Percentiles rank a stretch among this genome's conserved stretches.
These are phyloP conservation scores for Aureobasidium namibiae DNA, from an alignment of 2,329 filamentous ascomycete species.

Conservation along the genomic window DNA sequence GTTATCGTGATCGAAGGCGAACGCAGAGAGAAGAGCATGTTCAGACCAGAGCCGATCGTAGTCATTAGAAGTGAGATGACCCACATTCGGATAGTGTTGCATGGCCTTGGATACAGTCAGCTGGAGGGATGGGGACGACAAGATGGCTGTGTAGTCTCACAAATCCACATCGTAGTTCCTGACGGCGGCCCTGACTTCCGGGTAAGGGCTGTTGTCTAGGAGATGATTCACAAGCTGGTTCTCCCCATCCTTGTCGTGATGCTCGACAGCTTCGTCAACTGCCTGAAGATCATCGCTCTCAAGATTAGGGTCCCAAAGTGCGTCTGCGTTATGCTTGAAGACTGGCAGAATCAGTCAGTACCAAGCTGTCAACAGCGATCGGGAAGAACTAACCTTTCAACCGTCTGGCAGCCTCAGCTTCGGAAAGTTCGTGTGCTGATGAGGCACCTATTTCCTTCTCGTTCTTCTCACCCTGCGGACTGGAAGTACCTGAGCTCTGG, in stretches of 20 bases:
- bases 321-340: background rate
- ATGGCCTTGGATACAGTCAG: conserved; percentile 29
- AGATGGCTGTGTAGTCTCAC: background rate
- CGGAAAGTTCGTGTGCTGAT: background rate
- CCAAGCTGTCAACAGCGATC: background rate
- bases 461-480: background rate
- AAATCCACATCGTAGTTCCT: conserved; percentile 56
- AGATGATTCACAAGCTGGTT: conserved; percentile 50
- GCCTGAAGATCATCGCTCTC: conserved; percentile 33
- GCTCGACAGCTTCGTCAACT: conserved; percentile 49
- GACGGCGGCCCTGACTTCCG: conserved; percentile 48
- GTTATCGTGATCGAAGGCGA: conserved; percentile 20
- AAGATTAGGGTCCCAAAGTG: conserved; percentile 5
- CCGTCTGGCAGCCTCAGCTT: background rate
- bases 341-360: background rate
- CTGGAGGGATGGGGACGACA: background rate
- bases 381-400: background rate
- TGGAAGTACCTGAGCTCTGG: background rate
- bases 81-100: conserved; percentile 57
- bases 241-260: conserved; percentile 47
- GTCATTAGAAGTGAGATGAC: conserved; percentile 51
- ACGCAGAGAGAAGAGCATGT: conserved; percentile 71
- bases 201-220: conserved; percentile 58
- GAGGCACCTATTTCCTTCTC: background rate
- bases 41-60: conserved; percentile 50